phyloP scores from a whole-genome alignment of 1,284 basidiomycete species.

The Porodaedalea pini region DNA sequence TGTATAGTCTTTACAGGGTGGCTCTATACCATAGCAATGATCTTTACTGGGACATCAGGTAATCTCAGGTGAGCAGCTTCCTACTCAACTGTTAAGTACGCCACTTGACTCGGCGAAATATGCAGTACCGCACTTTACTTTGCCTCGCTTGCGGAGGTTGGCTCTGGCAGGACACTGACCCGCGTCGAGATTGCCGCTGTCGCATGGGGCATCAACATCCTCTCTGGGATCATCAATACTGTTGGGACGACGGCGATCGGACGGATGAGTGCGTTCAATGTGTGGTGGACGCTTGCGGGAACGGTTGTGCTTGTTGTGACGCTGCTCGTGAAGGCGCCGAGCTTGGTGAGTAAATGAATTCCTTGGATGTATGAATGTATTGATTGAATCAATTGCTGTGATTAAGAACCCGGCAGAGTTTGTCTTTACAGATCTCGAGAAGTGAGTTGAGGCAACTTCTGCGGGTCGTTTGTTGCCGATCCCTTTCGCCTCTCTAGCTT shows the following conservation, averaged over 20 bases:
- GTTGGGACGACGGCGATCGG: conserved; percentile 57
- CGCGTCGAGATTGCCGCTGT: conserved; percentile 51
- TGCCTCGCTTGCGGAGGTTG: conserved; percentile 52
- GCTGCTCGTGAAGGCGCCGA: conserved; percentile 51
- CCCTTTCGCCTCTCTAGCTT: conserved; percentile 35
- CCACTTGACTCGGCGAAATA: background rate
- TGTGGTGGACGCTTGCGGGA: conserved; percentile 64
- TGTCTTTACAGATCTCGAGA: conserved; percentile 57
- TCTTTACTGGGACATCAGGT: conserved; percentile 57
- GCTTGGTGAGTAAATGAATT: conserved; percentile 37
- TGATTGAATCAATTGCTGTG: background rate
- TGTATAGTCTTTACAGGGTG: conserved; percentile 49
- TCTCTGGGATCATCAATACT: conserved; percentile 51
- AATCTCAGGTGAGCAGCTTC: conserved; percentile 43
- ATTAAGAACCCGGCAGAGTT: conserved; percentile 48
- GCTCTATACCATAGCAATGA: conserved; percentile 61
- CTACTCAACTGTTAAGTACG: background rate
- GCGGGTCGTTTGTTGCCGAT: background rate
- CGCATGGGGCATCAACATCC: conserved; percentile 56
- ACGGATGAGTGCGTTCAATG: conserved; percentile 51
- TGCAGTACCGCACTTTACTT: conserved; percentile 50
- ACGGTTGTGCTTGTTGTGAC: conserved; percentile 55
- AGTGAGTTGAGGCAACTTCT: conserved; percentile 32
- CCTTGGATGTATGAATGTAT: background rate
- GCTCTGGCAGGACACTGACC: conserved; percentile 41